A percentile compares a stretch with the other conserved stretches of the same genome.
Evolutionary conservation across 2,329 filamentous ascomycete genomes (phyloP).

Genomic region (Exophiala sp.): DNA sequence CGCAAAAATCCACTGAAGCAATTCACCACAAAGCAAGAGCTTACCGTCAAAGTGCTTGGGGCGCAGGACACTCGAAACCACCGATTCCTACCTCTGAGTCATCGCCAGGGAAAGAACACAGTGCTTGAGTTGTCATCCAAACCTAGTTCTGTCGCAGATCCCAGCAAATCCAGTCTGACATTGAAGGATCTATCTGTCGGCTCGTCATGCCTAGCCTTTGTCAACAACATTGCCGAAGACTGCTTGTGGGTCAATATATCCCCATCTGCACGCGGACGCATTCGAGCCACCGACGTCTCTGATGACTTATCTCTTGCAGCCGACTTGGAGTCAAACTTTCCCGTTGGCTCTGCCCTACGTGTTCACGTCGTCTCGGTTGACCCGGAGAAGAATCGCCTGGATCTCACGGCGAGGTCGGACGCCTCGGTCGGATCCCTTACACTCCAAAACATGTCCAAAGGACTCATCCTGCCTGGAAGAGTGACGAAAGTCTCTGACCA

Average conservation of each 20-base stretch:
- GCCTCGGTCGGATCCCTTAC: conserved; percentile 56
- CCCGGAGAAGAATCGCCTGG: conserved; percentile 67
- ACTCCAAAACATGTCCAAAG: conserved; percentile 69
- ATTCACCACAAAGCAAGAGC: conserved; percentile 67
- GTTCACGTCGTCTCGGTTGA: conserved; percentile 76
- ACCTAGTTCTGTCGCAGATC: conserved; percentile 53
- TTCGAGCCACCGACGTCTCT: conserved; percentile 78
- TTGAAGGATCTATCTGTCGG: conserved; percentile 71
- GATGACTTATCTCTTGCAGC: conserved; percentile 78
- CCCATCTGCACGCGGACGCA: conserved; percentile 78
- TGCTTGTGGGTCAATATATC: conserved; percentile 89
- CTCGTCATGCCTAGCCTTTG: conserved; percentile 72
- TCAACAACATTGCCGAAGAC: conserved; percentile 81
- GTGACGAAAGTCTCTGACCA: conserved; percentile 83
- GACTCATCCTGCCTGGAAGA: conserved; percentile 76
- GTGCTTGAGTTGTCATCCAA: conserved; percentile 87
- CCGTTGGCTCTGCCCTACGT: conserved; percentile 81
- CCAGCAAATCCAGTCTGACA: conserved; percentile 61
- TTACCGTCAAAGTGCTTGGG: conserved; percentile 76
- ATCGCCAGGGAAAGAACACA: conserved; percentile 71
- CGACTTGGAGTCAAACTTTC: conserved; percentile 75
- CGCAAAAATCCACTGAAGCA: conserved; percentile 73
- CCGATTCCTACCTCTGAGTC: conserved; percentile 85
- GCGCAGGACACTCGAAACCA: conserved; percentile 88
- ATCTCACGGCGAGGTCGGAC: conserved; percentile 74